Evolutionary conservation across 179 eudicot genomes (phyloP).

Genomic region (Corrigiola litoralis): DNA sequence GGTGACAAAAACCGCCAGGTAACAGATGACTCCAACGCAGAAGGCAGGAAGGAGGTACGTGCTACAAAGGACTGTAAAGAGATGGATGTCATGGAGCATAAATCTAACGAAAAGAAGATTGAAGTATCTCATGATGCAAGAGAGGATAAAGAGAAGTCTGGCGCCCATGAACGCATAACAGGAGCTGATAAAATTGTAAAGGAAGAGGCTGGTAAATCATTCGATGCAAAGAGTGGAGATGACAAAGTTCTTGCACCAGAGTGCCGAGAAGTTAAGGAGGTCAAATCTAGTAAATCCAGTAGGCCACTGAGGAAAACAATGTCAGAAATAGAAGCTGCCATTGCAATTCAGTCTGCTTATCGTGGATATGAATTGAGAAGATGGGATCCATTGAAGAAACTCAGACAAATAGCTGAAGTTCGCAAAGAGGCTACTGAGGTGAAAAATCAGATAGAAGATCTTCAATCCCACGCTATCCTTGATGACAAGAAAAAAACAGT

Average conservation of each 20-base stretch:
- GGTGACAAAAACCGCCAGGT: conserved; percentile 14
- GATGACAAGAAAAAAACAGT: conserved; percentile 39
- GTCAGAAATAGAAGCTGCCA: conserved; percentile 65
- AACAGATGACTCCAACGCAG: conserved; percentile 3
- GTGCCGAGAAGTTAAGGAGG: background rate
- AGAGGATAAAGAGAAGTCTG: background rate
- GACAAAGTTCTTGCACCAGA: conserved; percentile 7
- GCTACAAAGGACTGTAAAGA: conserved; percentile 11
- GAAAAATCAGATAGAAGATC: conserved; percentile 33
- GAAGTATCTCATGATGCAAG: background rate
- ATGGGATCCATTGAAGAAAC: conserved; percentile 59
- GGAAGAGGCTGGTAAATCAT: conserved; percentile 5
- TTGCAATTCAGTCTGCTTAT: conserved; percentile 54
- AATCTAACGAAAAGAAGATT: background rate
- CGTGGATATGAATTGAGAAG: conserved; percentile 68
- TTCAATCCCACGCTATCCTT: conserved; percentile 24
- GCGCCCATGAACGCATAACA: background rate
- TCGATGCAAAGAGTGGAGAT: background rate
- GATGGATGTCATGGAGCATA: conserved; percentile 15
- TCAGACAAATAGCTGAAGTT: conserved; percentile 50
- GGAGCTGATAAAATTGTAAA: conserved; percentile 11
- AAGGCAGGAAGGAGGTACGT: conserved; percentile 5
- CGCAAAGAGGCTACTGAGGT: conserved; percentile 34
- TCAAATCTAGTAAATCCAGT: conserved; percentile 1
- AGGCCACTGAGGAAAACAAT: conserved; percentile 16